phyloP scores from a whole-genome alignment of 2,329 filamentous ascomycete species.

The Tolypocladium cylindrosporum region DNA sequence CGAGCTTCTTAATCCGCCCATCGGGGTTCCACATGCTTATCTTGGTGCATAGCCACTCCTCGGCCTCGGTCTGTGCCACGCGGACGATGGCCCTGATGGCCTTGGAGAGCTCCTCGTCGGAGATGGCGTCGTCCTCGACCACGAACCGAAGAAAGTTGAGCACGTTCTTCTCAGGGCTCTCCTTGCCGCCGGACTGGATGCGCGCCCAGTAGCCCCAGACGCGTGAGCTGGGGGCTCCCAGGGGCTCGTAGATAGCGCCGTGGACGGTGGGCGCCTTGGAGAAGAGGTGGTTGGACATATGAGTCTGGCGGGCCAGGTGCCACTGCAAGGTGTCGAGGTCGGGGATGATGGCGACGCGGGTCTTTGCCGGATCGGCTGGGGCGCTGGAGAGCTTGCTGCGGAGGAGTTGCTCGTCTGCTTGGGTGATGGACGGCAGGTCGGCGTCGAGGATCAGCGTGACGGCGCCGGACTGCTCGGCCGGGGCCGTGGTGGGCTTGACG shows the following conservation, averaged over 20 bases:
- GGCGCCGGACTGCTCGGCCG: conserved; percentile 13
- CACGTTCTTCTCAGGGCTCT: conserved; percentile 49
- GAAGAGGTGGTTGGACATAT: conserved; percentile 57
- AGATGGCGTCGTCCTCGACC: conserved; percentile 42
- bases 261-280: conserved; percentile 47
- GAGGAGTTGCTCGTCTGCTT: conserved; percentile 54
- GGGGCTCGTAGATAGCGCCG: conserved; percentile 55
- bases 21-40: conserved; percentile 81
- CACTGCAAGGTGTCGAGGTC: conserved; percentile 31
- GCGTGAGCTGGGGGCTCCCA: conserved; percentile 36
- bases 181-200: conserved; percentile 48
- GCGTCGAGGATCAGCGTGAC: conserved; percentile 42
- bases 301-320: conserved; percentile 70
- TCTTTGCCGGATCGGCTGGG: conserved; percentile 10
- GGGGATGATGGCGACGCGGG: conserved; percentile 22
- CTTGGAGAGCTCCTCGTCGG: conserved; percentile 33
- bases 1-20: conserved; percentile 35
- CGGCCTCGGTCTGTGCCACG: conserved; percentile 60
- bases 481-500: conserved; percentile 13
- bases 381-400: conserved; percentile 35
- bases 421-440: conserved; percentile 52
- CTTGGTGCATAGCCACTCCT: conserved; percentile 57
- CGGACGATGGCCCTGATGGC: conserved; percentile 54
- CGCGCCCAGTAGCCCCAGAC: conserved; percentile 68
- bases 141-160: conserved; percentile 61